Base-by-base conservation (phyloP, 176 grass and related monocot species). In the Triticum urartu region DNA sequence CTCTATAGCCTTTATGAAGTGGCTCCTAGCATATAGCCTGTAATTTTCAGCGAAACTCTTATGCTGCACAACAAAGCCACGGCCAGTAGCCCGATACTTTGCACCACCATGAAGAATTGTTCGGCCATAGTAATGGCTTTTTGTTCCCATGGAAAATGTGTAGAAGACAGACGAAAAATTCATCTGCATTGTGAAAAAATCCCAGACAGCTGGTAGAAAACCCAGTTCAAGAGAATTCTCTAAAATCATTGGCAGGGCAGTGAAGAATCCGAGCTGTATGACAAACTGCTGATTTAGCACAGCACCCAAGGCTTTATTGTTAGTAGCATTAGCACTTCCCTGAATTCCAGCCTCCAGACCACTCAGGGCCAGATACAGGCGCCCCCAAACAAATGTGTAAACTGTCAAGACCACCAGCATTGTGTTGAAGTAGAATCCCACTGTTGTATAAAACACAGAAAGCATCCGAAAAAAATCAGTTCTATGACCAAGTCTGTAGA, bases 31-130 rank as follows among this genome's bases (percentile, higher is more conserved):
- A 91, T 94, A 98, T 3, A 98, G 84, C 88, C 96, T 92, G 75
- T 98, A 98, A 85, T 98, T 98, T 89, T 98, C 93, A 88, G 92
- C 82, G 88, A 98, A 98, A 47, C 88, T 91, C 78, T 95, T 98
- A 83, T 98, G 96, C 74, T 98, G 81, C 45, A 98, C 96, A 83
- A 98, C 96, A 86, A 98, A 98, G 83, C 96, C 96, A 89, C 96
- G 93, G 20, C 96, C 93, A n/a, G 96, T 98, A 86, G 93, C 93
- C 25, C 96, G 88, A 74, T 95, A 95, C 58, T 98, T 98, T 77
- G 96, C 96, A 80, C 96, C 96, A 6, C 96, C 96, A 88, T 98
- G 96, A 94, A 98, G 96, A 83, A 98, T 95, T 39, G 96, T 98
- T 56, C 93, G 90, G 3, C 96, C 96, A 78, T 98, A 98, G 78